Evolutionary conservation across 2,329 filamentous ascomycete genomes (phyloP), one percentile per base, ranked within the genome.

Genomic region (Venturia nashicola): DNA sequence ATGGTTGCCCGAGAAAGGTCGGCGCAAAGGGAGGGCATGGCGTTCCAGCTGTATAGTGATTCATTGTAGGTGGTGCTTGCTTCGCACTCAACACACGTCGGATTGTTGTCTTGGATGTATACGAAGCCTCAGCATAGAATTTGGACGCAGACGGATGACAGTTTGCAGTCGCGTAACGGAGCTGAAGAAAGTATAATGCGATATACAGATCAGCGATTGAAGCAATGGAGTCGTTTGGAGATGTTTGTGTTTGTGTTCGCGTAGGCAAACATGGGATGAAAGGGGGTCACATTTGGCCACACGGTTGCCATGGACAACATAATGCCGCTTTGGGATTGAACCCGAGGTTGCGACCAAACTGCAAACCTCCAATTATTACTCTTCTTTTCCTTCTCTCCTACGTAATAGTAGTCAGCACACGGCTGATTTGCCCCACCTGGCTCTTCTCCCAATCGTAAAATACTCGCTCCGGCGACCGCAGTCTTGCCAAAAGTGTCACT

Each of bases 41-140:
- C 20, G 62, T 64, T n/a, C 57, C 54, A 23, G 62, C 34, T 64
- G 55, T 40, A 36, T 60, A 64, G 55, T 55, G 62, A n/a, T 61
- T 16, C 62, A 64, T 64, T 12, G 34, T 34, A 44, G 32, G 32
- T 57, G 32, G 51, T 11, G 51, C n/a, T 57, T 36, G 51, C 32
- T 57, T 57, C 32, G 51, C 32, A 27, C 51, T 36, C 51, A 57
- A 34, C 5, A 57, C 51, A 34, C 27, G 18, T 57, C 27, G 51
- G 51, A 57, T 36, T 23, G 27, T n/a, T 11, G 27, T n/a, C 32
- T 16, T 20, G 23, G 46, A 3, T 14, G 46, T 20, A 23, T 27
- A 20, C 9, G 20, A 48, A 27, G 36, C 51, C 16, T 57, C 14
- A 57, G 51, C 32, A 32, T 36, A 23, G 27, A 18, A 36, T 34